Evolutionary conservation across 805 yeast species (phyloP).

Genomic region (Yarrowia keelungensis): DNA sequence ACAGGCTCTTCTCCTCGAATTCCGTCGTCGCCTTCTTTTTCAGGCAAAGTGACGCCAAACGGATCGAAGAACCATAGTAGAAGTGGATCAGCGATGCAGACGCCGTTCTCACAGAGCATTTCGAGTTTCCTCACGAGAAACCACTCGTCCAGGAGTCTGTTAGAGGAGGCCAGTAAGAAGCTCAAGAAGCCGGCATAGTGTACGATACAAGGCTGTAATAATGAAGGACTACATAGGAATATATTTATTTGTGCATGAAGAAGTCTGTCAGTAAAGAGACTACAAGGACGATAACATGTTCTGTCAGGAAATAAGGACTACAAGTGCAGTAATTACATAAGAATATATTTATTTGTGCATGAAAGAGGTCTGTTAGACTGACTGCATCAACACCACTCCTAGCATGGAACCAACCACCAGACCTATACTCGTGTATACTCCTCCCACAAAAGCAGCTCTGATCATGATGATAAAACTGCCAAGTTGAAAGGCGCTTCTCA

Average conservation of each 20-base stretch:
- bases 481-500: conserved; percentile 16
- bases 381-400: conserved; percentile 1
- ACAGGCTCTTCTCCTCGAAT: conserved; percentile 14
- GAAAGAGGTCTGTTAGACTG: background rate
- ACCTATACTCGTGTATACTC: conserved; percentile 5
- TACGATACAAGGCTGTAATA: background rate
- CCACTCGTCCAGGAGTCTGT: conserved; percentile 34
- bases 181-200: conserved; percentile 2
- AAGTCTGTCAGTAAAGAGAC: too few relatives aligned
- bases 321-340: too few relatives aligned
- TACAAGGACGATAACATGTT: too few relatives aligned
- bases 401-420: conserved; percentile 2
- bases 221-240: background rate
- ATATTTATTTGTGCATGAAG: conserved; percentile 28
- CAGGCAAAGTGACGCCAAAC: conserved; percentile 37
- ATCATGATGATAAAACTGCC: conserved; percentile 13
- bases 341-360: conserved; percentile 15
- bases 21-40: conserved; percentile 24
- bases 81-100: conserved; percentile 20
- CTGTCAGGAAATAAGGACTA: too few relatives aligned
- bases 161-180: conserved; percentile 38
- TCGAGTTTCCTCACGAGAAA: conserved; percentile 36
- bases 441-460: conserved; percentile 11
- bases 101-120: conserved; percentile 33
- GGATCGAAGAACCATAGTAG: conserved; percentile 24